phyloP scores from a whole-genome alignment of 2,329 filamentous ascomycete genomes.

The Fusarium piperis region DNA sequence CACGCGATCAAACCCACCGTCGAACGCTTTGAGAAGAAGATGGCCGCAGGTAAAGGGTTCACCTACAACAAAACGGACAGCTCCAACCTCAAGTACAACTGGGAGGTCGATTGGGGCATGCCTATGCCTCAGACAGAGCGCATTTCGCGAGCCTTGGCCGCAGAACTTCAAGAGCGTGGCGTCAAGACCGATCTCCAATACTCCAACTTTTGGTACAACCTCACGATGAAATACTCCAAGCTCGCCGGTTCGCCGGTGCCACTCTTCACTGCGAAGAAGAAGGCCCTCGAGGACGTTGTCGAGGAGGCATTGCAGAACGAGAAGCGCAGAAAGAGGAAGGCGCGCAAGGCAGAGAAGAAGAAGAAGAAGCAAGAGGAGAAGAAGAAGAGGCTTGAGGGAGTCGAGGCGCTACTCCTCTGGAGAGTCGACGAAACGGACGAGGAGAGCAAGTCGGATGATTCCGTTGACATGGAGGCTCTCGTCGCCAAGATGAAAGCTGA shows the following conservation, averaged over 20 bases:
- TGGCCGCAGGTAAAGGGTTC: slow-evolving; percentile 25
- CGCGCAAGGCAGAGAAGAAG: not conserved
- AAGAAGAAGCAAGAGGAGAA: slow-evolving; percentile 5
- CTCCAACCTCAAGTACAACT: slow-evolving; percentile 16
- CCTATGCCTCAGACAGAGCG: slow-evolving; percentile 9
- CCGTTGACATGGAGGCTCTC: slow-evolving; percentile 16
- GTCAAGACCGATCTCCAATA: slow-evolving; percentile 26
- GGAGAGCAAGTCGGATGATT: slow-evolving; percentile 22
- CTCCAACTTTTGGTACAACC: slow-evolving; percentile 40
- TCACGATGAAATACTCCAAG: slow-evolving; percentile 34
- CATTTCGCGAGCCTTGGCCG: slow-evolving; percentile 10
- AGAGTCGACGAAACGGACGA: slow-evolving; percentile 31
- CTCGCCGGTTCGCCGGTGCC: slow-evolving; percentile 31
- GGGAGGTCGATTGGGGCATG: slow-evolving; percentile 26
- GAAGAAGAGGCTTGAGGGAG: slow-evolving; percentile 11
- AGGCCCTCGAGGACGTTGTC: slow-evolving; percentile 33
- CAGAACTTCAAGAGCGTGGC: slow-evolving; percentile 27
- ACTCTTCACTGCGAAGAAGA: slow-evolving; percentile 39
- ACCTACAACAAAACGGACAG: not conserved
- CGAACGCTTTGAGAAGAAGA: slow-evolving; percentile 27
- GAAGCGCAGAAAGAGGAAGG: not conserved
- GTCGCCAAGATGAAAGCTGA: slow-evolving; percentile 24
- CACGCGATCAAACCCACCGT: slow-evolving; percentile 39
- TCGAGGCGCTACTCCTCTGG: slow-evolving; percentile 32
- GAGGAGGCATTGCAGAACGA: slow-evolving; percentile 30